phyloP scores from a whole-genome alignment of 1,139 yeast species.

The Waltiozyma sp. region DNA sequence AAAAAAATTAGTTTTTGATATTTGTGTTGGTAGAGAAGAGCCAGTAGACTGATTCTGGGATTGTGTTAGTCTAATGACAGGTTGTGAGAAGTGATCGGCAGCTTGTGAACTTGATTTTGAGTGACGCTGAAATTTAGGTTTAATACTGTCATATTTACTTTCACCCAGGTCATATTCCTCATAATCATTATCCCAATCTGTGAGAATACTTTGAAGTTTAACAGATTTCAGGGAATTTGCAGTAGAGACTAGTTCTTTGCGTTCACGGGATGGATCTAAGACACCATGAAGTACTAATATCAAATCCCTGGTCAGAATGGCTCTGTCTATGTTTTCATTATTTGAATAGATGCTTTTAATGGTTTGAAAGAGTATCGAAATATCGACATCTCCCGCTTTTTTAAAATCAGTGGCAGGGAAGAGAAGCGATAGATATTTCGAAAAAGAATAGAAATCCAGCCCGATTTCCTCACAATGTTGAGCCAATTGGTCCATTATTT shows the following conservation, averaged over 20 bases:
- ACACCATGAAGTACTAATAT: background rate
- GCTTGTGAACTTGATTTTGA: background rate
- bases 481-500: background rate
- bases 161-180: background rate
- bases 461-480: background rate
- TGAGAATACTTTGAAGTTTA: conserved; percentile 5
- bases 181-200: conserved; percentile 13
- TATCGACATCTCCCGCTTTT: background rate
- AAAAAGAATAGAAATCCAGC: background rate
- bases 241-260: conserved; percentile 1
- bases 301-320: background rate
- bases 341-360: too few species aligned
- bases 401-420: background rate
- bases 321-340: background rate
- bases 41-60: conserved; percentile 2
- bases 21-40: background rate
- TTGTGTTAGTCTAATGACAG: conserved; percentile 2
- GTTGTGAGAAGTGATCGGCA: conserved; percentile 1
- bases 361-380: background rate
- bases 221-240: conserved; percentile 3
- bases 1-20: too few species aligned
- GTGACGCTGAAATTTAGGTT: background rate
- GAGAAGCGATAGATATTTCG: background rate
- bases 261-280: conserved; percentile 3
- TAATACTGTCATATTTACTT: conserved; percentile 5